Evolutionary conservation across 192 early-diverging fungal genomes (phyloP).

Genomic region (Gryganskiella cystojenkinii): DNA sequence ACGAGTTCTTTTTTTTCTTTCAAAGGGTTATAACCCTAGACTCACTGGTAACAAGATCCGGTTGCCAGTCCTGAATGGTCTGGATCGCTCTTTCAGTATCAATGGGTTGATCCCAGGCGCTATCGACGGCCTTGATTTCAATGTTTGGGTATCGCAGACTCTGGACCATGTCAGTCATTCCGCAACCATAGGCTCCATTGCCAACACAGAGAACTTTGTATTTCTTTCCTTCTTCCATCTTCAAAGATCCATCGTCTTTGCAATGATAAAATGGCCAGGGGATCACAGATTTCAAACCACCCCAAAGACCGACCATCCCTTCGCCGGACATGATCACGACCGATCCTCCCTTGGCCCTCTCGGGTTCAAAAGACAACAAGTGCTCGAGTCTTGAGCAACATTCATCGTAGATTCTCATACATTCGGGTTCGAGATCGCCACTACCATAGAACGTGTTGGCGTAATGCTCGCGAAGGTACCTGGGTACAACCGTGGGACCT

Average conservation of each 20-base stretch:
- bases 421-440: constrained; percentile 32
- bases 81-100: constrained; percentile 12
- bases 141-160: constrained; percentile 41
- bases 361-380: constrained; percentile 9
- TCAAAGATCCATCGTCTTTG: background rate
- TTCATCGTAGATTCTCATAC: constrained; percentile 10
- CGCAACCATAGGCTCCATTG: constrained; percentile 43
- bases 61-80: constrained; percentile 31
- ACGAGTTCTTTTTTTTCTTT: background rate
- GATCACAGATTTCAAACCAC: constrained; percentile 39
- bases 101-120: constrained; percentile 22
- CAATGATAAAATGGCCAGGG: constrained; percentile 33
- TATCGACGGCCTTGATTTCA: constrained; percentile 15
- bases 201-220: constrained; percentile 33
- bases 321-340: constrained; percentile 46
- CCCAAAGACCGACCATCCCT: constrained; percentile 46
- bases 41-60: constrained; percentile 46
- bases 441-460: constrained; percentile 35
- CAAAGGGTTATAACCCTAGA: background rate
- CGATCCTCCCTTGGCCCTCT: constrained; percentile 9
- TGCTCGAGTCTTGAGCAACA: constrained; percentile 15
- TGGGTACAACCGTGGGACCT: constrained; percentile 41
- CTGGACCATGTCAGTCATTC: constrained; percentile 40
- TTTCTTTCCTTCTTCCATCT: background rate
- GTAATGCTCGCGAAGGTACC: constrained; percentile 21